Percentiles rank a stretch among this genome's conserved stretches.
Evolutionary conservation across 75 land plant genomes (phyloP).

Genomic region (Pseudotsuga menziesii): DNA sequence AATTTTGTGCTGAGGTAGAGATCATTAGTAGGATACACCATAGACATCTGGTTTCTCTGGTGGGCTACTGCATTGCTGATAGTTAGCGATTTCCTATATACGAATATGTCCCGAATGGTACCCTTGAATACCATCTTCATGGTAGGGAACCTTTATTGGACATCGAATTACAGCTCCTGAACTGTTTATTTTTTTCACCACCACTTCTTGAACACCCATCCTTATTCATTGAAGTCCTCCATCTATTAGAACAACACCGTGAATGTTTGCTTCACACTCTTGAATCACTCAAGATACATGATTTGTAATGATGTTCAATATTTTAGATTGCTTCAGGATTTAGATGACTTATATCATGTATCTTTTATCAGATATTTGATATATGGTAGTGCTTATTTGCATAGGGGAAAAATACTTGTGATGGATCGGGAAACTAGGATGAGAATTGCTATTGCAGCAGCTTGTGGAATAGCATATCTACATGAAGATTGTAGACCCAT

Average conservation of each 20-base stretch:
- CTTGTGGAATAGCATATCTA: conserved; percentile 69
- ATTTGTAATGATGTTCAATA: neutral
- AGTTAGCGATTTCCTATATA: conserved; percentile 72
- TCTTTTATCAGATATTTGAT: neutral
- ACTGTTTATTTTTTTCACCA: neutral
- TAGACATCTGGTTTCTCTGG: conserved; percentile 82
- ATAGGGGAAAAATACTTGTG: conserved; percentile 26
- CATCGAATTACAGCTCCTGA: conserved; percentile 16
- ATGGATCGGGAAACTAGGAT: conserved; percentile 58
- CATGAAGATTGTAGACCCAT: conserved; percentile 68
- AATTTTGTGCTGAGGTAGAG: conserved; percentile 86
- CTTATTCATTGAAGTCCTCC: neutral
- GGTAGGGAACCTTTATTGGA: conserved; percentile 23
- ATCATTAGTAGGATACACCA: conserved; percentile 89
- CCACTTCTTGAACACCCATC: neutral
- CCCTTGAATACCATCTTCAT: conserved; percentile 73
- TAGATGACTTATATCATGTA: too few species aligned
- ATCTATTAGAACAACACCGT: too few species aligned
- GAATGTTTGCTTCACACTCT: neutral
- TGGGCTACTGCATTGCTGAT: conserved; percentile 79
- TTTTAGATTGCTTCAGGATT: neutral
- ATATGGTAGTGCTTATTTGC: neutral
- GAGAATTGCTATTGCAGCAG: conserved; percentile 63
- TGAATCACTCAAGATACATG: conserved; percentile 32
- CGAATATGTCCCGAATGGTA: conserved; percentile 81